Conservation (phyloP, 352 stramenopile species). For the Globisporangium mamillatum region DNA sequence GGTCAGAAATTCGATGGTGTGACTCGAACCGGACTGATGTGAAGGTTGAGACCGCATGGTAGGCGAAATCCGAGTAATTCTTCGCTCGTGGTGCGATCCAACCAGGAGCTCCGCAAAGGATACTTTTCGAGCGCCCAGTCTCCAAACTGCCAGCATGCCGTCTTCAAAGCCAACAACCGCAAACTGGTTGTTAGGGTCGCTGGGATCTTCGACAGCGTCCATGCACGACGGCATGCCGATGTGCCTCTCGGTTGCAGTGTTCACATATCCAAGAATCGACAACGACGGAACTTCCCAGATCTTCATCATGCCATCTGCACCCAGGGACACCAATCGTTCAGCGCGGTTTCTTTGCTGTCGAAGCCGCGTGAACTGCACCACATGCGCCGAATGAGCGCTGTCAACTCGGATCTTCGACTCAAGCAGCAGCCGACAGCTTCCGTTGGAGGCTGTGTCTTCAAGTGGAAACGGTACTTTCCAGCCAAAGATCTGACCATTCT, state of each 20-base stretch:
- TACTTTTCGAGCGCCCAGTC: conserved; percentile 12
- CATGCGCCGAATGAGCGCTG: conserved; percentile 43
- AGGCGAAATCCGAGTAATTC: conserved; percentile 32
- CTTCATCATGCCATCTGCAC: conserved; percentile 58
- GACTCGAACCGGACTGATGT: background rate
- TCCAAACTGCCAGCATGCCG: conserved; percentile 44
- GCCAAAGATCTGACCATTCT: conserved; percentile 36
- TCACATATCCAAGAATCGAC: conserved; percentile 39
- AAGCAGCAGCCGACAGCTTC: conserved; percentile 14
- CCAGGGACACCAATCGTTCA: conserved; percentile 34
- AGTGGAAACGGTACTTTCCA: conserved; percentile 21
- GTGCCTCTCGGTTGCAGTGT: conserved; percentile 26
- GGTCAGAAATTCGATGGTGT: conserved; percentile 30
- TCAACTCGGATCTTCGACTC: conserved; percentile 23
- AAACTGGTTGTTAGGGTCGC: background rate
- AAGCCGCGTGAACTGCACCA: conserved; percentile 35
- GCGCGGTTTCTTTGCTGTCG: background rate
- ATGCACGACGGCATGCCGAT: conserved; percentile 39
- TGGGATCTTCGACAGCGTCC: conserved; percentile 17
- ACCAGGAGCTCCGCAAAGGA: conserved; percentile 30
- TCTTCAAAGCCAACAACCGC: conserved; percentile 56
- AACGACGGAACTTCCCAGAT: conserved; percentile 45
- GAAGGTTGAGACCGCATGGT: background rate
- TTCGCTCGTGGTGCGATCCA: conserved; percentile 36
- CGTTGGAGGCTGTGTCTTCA: background rate